Evolutionary conservation across 75 land plant species (phyloP).

Genomic region (Sequoiadendron giganteum): DNA sequence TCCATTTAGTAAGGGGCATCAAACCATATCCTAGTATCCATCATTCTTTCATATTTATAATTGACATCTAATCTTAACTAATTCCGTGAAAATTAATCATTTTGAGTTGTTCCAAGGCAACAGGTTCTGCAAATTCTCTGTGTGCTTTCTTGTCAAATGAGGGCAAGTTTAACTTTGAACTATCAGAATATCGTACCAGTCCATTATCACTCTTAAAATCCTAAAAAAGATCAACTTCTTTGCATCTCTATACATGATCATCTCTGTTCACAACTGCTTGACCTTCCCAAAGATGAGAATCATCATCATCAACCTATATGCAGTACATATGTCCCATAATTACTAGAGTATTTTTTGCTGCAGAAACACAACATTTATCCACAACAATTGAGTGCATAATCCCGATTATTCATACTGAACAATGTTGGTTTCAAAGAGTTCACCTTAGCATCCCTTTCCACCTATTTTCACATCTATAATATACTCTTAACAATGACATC

Average conservation of each 20-base stretch:
- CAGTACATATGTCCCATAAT: too few species aligned
- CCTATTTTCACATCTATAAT: background rate
- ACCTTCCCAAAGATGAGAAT: background rate
- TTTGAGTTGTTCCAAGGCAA: background rate
- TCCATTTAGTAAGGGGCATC: too few species aligned
- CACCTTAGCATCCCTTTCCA: background rate
- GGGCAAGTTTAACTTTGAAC: background rate
- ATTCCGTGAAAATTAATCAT: background rate
- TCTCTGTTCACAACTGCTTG: background rate
- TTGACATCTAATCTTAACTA: too few species aligned
- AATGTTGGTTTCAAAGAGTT: background rate
- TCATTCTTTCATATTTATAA: too few species aligned
- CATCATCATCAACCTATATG: background rate
- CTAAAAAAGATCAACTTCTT: background rate
- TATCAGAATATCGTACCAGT: background rate
- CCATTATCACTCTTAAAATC: background rate
- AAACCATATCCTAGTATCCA: too few species aligned
- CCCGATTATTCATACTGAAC: background rate
- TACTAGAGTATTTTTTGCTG: background rate
- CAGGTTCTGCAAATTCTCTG: background rate
- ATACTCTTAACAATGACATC: too few species aligned
- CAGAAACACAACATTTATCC: background rate
- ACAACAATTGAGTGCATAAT: background rate
- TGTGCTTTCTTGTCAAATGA: background rate
- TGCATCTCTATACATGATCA: background rate